These are phyloP conservation scores for Suillus fuscotomentosus DNA, from an alignment of 768 basidiomycete genomes.

Conservation along the genomic window DNA sequence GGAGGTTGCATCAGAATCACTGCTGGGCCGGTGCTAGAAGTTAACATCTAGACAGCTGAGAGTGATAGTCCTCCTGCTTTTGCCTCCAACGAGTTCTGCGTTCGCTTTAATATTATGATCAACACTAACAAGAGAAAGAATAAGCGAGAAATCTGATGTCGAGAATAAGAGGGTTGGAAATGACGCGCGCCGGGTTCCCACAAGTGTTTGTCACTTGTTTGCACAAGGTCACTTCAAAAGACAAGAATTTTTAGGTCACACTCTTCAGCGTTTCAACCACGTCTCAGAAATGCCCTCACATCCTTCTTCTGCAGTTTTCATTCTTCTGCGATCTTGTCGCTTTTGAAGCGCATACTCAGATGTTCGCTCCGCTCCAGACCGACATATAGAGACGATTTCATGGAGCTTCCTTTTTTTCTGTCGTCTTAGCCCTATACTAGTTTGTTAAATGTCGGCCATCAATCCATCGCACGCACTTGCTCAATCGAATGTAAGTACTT, in stretches of 20 bases:
- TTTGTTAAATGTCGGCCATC: not conserved
- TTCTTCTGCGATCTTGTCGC: slow-evolving; percentile 54
- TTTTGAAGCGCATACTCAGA: not conserved
- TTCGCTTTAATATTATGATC: not conserved
- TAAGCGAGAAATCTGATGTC: too few relatives aligned
- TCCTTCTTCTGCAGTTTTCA: slow-evolving; percentile 83
- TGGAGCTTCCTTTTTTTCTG: not conserved
- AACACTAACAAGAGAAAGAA: not conserved
- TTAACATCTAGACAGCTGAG: not conserved
- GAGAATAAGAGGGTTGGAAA: too few relatives aligned
- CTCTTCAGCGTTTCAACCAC: not conserved
- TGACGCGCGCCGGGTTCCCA: not conserved
- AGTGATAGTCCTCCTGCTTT: not conserved
- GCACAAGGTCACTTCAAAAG: not conserved
- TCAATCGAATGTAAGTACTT: not conserved
- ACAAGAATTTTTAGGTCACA: not conserved
- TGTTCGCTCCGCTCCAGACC: not conserved
- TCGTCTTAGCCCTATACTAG: not conserved
- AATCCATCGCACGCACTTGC: not conserved
- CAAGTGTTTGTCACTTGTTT: not conserved
- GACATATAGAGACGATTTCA: not conserved
- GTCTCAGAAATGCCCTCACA: slow-evolving; percentile 58
- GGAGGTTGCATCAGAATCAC: not conserved
- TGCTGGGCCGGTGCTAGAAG: too few relatives aligned
- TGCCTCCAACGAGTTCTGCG: not conserved